Evolutionary conservation across 2,329 filamentous ascomycete genomes (phyloP), one percentile per base, ranked within the genome.

Genomic region (Fusarium decemcellulare): DNA sequence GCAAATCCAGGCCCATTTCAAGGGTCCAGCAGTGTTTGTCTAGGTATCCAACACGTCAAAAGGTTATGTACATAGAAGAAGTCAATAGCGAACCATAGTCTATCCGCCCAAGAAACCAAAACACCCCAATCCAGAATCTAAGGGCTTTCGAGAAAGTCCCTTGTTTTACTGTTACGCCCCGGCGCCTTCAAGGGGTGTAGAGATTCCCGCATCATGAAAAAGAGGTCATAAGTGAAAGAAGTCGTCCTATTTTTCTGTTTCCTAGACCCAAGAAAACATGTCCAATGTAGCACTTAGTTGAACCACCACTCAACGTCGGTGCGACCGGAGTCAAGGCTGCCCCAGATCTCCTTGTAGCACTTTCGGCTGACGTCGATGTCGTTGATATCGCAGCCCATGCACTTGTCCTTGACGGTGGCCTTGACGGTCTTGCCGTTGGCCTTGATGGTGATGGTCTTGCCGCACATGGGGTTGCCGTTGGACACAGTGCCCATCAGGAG

Each of bases 381-480:
- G 42, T 77, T 68, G 36, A 73, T 55, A 51, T 54, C 74, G 79
- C 93, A 96, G 72, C 91, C 90, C 81, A 88, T 87, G 85, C 93
- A 96, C 83, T 93, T 93, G 83, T 96, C 93, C 55, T 86, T 86
- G 65, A 95, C 88, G 5, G 73, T 86, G 65, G 89, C 92, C 3
- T 79, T 83, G 72, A 83, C 77, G 3, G 84, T 85, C 78, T 87
- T 87, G 78, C 92, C 92, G 52, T 86, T 83, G 76, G 83, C 83
- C 42, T 74, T 81, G 81, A 94, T 88, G 70, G 86, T 90, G 75
- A 95, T 87, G 51, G 81, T 88, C 82, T 89, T 87, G 77, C 89
- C 90, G 80, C 93, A 96, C 78, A 89, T 87, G 50, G 88, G 86
- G 84, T 94, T 93, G 72, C 79, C 82, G 82, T 93, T 93, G 74